Base-by-base conservation (phyloP, 345 rosid genomes). In the Mercurialis annua region DNA sequence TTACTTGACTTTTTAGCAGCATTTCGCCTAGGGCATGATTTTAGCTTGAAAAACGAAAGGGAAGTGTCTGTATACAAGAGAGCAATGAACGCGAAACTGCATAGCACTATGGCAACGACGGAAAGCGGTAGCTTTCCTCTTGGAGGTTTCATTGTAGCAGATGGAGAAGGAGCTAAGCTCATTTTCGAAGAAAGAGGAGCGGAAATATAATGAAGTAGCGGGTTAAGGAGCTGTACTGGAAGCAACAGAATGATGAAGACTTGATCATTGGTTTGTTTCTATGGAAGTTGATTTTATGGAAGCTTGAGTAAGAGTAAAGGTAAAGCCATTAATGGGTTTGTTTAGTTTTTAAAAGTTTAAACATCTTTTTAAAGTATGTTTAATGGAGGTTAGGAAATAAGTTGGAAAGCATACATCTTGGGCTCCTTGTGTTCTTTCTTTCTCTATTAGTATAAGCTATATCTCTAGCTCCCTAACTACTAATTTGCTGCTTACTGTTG, bases 291-390 rank as follows among this genome's bases (percentile, higher is more conserved):
- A 64, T 57, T 49, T 52, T 60, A 70, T 72, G 42, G 75, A 69
- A 33, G 77, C 55, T 84, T 72, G 95, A 90, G 92, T 92, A 87
- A 77, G 82, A 81, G 90, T 87, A 75, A 87, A 84, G 90, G 72
- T 54, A 87, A 87, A 85, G 93, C 64, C 62, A 77, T 59, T 68
- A 58, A 58, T 49, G 73, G 70, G 52, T 65, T 58, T 65, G 48
- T 24, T 67, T 62, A 23, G 18, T 38, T 52, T 23, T 46, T 17
- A 17, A 31, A 62, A 63, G n/a, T 54, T 4, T 49, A 49, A n/a
- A 54, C 21, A 20, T 7, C 1, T 23, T 52, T 42, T 1, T 16
- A 40, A 29, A 27, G 31, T 23, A 54, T 53, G 23, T 54, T 3
- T 14, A 36, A 2, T 34, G 72, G 76, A 64, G 77, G 79, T 77